These are phyloP conservation scores for Geotrichum siamense DNA, from an alignment of 1,139 yeast species.

Conservation along the genomic window DNA sequence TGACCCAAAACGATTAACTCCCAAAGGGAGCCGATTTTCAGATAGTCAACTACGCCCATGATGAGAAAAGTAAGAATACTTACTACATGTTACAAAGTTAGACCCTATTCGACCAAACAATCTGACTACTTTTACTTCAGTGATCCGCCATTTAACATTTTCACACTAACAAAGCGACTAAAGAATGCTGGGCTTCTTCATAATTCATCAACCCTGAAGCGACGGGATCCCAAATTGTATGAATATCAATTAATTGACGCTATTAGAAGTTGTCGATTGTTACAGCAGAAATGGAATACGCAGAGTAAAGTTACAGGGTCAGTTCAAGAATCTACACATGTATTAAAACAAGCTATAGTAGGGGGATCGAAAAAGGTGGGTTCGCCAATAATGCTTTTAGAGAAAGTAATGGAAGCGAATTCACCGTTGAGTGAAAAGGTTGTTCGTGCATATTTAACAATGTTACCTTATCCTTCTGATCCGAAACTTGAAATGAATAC, in stretches of 20 bases:
- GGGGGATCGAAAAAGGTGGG: neutral
- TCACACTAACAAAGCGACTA: slow-evolving; percentile 11
- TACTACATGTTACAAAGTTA: too few relatives aligned
- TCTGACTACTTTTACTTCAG: slow-evolving; percentile 13
- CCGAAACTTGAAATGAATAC: neutral
- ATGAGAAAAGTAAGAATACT: too few relatives aligned
- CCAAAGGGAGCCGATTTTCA: too few relatives aligned
- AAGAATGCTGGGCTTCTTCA: slow-evolving; percentile 11
- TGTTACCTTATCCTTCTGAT: slow-evolving; percentile 13
- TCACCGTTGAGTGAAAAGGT: neutral
- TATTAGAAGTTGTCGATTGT: slow-evolving; percentile 11
- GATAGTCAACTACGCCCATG: too few relatives aligned
- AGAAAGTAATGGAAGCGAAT: neutral
- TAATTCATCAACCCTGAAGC: neutral
- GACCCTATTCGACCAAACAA: too few relatives aligned
- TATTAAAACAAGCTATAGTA: slow-evolving; percentile 6
- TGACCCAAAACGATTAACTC: too few relatives aligned
- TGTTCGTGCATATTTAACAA: slow-evolving; percentile 4
- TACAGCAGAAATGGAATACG: neutral
- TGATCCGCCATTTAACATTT: slow-evolving; percentile 17
- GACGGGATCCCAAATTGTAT: neutral
- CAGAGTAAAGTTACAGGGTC: neutral
- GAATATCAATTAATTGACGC: slow-evolving; percentile 13
- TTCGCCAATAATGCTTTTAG: slow-evolving; percentile 12
- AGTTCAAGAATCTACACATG: slow-evolving; percentile 7